Evolutionary conservation across 2,329 filamentous ascomycete genomes (phyloP).

Genomic region (Colletotrichum caudatum): DNA sequence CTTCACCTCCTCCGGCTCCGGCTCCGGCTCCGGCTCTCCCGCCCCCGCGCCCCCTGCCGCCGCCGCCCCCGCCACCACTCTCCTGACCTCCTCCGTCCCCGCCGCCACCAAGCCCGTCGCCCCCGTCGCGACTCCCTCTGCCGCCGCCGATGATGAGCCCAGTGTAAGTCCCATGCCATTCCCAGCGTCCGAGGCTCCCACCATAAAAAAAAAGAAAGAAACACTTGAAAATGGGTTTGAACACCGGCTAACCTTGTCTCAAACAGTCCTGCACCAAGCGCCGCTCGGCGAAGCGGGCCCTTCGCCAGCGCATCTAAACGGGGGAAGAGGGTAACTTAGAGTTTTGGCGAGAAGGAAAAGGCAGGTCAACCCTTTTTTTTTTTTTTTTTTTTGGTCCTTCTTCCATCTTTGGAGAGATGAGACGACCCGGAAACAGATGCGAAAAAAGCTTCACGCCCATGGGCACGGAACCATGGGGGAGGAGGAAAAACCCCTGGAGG

Average conservation of each 20-base stretch:
- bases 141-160: slow-evolving; percentile 3
- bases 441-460: slow-evolving; percentile 18
- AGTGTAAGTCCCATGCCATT: slow-evolving; percentile 16
- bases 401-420: slow-evolving; percentile 25
- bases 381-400: too few relatives aligned
- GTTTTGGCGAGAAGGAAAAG: slow-evolving; percentile 14
- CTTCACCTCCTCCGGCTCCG: slow-evolving; percentile 53
- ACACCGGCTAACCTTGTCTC: background rate
- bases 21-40: slow-evolving; percentile 28
- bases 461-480: slow-evolving; percentile 16
- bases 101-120: slow-evolving; percentile 23
- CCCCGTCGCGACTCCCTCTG: background rate
- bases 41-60: slow-evolving; percentile 18
- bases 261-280: slow-evolving; percentile 35
- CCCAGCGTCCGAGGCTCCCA: background rate
- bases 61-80: slow-evolving; percentile 29
- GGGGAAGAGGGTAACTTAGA: slow-evolving; percentile 11
- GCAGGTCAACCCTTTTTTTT: background rate
- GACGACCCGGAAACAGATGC: slow-evolving; percentile 34
- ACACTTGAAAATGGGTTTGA: slow-evolving; percentile 8
- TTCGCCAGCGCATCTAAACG: slow-evolving; percentile 38
- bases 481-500: slow-evolving; percentile 8
- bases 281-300: slow-evolving; percentile 34
- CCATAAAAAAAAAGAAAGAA: too few relatives aligned
- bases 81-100: slow-evolving; percentile 24